phyloP scores from a whole-genome alignment of 345 rosid genomes.

The Brassica napus region DNA sequence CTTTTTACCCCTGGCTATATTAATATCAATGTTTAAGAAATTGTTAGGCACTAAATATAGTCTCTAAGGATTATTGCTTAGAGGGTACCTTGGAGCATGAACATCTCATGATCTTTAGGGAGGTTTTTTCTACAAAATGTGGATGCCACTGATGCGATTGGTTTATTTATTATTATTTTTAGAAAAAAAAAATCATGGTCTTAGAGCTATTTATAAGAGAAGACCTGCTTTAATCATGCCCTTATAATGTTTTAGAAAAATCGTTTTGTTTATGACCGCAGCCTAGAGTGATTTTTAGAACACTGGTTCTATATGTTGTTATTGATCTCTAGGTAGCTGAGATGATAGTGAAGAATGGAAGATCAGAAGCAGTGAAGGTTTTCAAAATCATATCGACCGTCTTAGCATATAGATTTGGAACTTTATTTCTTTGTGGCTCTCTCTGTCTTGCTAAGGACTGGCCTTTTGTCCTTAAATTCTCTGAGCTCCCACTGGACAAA shows the following conservation, averaged over 20 bases:
- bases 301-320: neutral
- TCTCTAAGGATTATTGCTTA: neutral
- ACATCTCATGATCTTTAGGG: too few relatives aligned
- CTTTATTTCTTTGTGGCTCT: conserved; percentile 66
- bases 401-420: conserved; percentile 67
- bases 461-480: conserved; percentile 75
- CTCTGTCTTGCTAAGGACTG: conserved; percentile 55
- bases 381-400: conserved; percentile 47
- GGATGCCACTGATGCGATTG: too few relatives aligned
- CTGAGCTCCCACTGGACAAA: conserved; percentile 55
- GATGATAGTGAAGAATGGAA: conserved; percentile 47
- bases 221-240: too few relatives aligned
- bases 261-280: neutral
- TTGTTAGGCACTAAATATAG: neutral
- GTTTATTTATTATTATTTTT: too few relatives aligned
- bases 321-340: conserved; percentile 47
- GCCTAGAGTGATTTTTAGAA: too few relatives aligned
- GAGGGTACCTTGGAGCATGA: neutral
- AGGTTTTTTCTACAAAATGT: too few relatives aligned
- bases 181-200: too few relatives aligned
- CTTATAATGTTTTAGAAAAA: too few relatives aligned
- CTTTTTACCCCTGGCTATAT: too few relatives aligned
- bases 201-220: too few relatives aligned
- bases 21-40: neutral
- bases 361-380: conserved; percentile 41